phyloP scores from a whole-genome alignment of 345 rosid genomes.

The Diplotaxis tenuifolia region DNA sequence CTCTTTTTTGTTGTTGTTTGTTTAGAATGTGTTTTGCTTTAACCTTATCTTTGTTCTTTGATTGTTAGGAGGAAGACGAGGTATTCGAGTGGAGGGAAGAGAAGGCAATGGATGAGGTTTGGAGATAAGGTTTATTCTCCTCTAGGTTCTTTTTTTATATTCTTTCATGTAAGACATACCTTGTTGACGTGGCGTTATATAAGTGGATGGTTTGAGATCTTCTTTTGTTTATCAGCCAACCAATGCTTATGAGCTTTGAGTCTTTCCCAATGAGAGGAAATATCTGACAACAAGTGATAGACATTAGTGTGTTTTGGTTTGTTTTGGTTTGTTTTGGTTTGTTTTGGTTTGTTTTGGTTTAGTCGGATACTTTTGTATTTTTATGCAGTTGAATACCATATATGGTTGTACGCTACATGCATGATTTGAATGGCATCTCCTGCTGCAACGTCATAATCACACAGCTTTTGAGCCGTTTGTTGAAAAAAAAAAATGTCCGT shows the following conservation, averaged over 20 bases:
- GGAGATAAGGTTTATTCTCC: constrained; percentile 55
- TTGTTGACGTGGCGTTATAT: constrained; percentile 23
- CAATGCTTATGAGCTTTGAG: constrained; percentile 13
- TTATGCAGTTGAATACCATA: constrained; percentile 19
- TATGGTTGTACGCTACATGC: not conserved
- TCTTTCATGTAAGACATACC: constrained; percentile 25
- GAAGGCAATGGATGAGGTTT: constrained; percentile 68
- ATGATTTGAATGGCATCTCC: not conserved
- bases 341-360: too few relatives aligned
- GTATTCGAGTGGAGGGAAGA: constrained; percentile 37
- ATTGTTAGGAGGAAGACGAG: constrained; percentile 16
- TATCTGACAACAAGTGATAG: constrained; percentile 14
- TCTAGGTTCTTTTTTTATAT: constrained; percentile 41
- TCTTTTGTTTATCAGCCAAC: constrained; percentile 25
- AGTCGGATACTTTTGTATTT: not conserved
- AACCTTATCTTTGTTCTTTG: constrained; percentile 33
- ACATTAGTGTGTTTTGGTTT: not conserved
- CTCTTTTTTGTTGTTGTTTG: not conserved
- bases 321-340: too few relatives aligned
- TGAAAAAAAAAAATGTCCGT: too few relatives aligned
- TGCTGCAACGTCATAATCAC: not conserved
- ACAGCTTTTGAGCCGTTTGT: not conserved
- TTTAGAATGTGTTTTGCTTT: constrained; percentile 39
- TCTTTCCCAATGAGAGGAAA: not conserved
- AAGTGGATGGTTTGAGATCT: constrained; percentile 24